phyloP scores from a whole-genome alignment of 208 protist genomes.

The Histomonas meleagridis region DNA sequence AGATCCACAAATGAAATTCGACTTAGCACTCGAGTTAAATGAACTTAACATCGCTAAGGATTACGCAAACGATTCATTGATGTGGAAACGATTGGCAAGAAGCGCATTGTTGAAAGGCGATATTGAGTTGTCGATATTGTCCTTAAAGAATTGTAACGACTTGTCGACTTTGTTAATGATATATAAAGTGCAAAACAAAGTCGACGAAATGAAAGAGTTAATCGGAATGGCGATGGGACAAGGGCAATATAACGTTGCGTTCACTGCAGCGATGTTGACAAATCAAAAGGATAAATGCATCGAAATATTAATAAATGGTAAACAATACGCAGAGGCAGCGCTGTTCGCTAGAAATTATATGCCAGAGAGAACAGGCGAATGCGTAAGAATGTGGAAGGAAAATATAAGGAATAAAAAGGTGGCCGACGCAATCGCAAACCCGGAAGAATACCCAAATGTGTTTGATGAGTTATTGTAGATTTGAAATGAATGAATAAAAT shows the following conservation, averaged over 20 bases:
- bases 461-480: slow-evolving; percentile 29
- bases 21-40: neutral
- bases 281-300: neutral
- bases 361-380: neutral
- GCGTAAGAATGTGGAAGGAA: neutral
- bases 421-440: neutral
- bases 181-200: neutral
- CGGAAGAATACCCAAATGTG: neutral
- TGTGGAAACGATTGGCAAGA: neutral
- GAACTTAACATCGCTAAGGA: neutral
- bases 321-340: neutral
- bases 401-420: neutral
- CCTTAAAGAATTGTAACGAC: neutral
- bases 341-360: neutral
- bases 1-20: neutral
- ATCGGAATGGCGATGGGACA: neutral
- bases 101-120: neutral
- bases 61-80: neutral
- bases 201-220: neutral
- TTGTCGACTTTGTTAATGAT: neutral
- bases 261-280: neutral
- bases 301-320: neutral
- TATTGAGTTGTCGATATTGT: neutral
- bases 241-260: neutral
- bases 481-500: too few relatives aligned